phyloP scores from a whole-genome alignment of 345 rosid genomes.

The Corchorus capsularis region DNA sequence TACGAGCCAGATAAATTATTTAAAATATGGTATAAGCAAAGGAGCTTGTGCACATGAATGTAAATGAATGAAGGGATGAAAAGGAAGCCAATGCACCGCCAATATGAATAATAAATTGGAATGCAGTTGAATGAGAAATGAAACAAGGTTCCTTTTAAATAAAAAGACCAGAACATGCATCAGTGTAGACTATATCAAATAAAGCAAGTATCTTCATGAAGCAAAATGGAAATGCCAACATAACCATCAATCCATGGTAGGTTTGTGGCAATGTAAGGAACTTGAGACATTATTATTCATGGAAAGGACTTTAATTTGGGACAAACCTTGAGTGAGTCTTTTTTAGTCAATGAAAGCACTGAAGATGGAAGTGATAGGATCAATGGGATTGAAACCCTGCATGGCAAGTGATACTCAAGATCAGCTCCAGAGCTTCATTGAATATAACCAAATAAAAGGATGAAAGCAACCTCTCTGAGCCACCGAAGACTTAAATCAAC shows the following conservation, averaged over 20 bases:
- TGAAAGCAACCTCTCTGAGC: not conserved
- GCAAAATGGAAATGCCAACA: constrained; percentile 9
- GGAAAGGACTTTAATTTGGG: not conserved
- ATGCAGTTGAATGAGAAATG: not conserved
- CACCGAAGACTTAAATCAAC: not conserved
- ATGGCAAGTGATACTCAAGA: constrained; percentile 23
- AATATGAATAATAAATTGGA: not conserved
- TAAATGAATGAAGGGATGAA: not conserved
- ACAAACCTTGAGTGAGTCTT: constrained; percentile 70
- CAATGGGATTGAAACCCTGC: constrained; percentile 81
- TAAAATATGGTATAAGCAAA: not conserved
- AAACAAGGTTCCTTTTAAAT: not conserved
- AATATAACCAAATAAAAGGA: not conserved
- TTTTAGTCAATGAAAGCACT: constrained; percentile 77
- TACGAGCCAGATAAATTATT: constrained; percentile 8
- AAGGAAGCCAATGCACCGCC: not conserved
- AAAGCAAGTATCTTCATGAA: not conserved
- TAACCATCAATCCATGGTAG: not conserved
- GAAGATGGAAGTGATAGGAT: constrained; percentile 83
- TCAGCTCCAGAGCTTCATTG: not conserved
- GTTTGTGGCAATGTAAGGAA: not conserved
- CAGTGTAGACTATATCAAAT: not conserved
- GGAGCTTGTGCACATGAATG: not conserved
- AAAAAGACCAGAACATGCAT: not conserved
- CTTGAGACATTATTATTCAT: not conserved